Conservation (phyloP, 2,329 filamentous ascomycete species). For the Talaromyces sp. region DNA sequence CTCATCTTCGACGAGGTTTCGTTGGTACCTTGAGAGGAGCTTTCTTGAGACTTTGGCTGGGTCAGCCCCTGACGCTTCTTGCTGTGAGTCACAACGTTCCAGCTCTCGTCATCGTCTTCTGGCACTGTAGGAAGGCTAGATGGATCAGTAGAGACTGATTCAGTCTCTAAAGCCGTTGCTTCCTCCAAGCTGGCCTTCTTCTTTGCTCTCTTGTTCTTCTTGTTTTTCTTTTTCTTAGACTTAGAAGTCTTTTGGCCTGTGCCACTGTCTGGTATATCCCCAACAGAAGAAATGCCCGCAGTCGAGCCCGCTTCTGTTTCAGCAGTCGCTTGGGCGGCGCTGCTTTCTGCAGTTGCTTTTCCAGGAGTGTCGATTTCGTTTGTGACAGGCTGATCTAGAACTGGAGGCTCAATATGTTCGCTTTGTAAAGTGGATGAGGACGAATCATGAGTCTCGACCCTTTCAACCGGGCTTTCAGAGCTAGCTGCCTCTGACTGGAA, state of each 20-base stretch:
- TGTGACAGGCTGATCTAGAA: not conserved
- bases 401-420: not conserved
- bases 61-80: not conserved
- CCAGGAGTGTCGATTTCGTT: not conserved
- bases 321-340: not conserved
- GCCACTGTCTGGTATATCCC: not conserved
- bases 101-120: not conserved
- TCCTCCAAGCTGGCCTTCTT: not conserved
- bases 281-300: not conserved
- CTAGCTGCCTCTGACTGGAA: not conserved
- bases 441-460: not conserved
- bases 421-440: not conserved
- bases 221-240: not conserved
- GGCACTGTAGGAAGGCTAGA: not conserved
- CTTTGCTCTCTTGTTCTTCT: not conserved
- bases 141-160: too few relatives aligned
- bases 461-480: not conserved
- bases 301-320: not conserved
- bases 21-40: not conserved
- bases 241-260: not conserved
- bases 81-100: not conserved
- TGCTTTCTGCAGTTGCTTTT: not conserved
- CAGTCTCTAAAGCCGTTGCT: not conserved
- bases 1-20: not conserved
- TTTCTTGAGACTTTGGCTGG: not conserved